A percentile compares a stretch with the other conserved stretches of the same genome.
phyloP scores from a whole-genome alignment of 2,329 filamentous ascomycete species.

The Ophiostoma tasmaniense region DNA sequence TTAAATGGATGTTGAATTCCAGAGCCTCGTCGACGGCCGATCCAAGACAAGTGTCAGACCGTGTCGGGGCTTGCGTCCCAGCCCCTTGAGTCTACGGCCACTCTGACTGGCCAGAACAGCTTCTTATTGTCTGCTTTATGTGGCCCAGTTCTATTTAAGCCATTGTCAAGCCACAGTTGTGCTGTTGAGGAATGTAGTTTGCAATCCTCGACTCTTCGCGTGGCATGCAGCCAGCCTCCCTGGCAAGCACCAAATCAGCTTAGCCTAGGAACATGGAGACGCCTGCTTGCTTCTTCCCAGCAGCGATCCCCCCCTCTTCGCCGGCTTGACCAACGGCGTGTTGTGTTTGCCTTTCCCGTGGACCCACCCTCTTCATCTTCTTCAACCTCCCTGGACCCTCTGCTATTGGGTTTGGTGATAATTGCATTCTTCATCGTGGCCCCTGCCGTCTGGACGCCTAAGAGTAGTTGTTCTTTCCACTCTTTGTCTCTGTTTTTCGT shows the following conservation, averaged over 20 bases:
- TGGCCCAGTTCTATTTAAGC: not conserved
- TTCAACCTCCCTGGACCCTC: slow-evolving; percentile 5
- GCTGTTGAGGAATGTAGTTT: not conserved
- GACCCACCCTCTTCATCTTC: slow-evolving; percentile 6
- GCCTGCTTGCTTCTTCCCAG: not conserved
- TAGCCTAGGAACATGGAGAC: slow-evolving; percentile 9
- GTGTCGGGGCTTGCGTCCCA: slow-evolving; percentile 1
- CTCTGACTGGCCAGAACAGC: not conserved
- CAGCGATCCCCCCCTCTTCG: not conserved
- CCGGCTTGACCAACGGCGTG: not conserved
- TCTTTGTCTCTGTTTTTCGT: not conserved
- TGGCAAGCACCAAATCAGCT: slow-evolving; percentile 6
- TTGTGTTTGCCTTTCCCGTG: not conserved
- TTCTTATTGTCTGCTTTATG: not conserved
- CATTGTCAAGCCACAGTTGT: not conserved
- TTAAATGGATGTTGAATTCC: slow-evolving; percentile 9
- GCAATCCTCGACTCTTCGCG: slow-evolving; percentile 1
- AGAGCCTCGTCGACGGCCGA: slow-evolving; percentile 11
- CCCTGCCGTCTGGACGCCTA: slow-evolving; percentile 7
- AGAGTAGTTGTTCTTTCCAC: not conserved
- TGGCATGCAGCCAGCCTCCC: slow-evolving; percentile 16
- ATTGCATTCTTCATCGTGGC: slow-evolving; percentile 18
- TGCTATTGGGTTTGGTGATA: not conserved
- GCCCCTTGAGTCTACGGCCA: slow-evolving; percentile 6
- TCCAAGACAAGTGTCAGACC: not conserved